Evolutionary conservation across 2,329 filamentous ascomycete genomes (phyloP).

Genomic region (Epichloe bromicola): DNA sequence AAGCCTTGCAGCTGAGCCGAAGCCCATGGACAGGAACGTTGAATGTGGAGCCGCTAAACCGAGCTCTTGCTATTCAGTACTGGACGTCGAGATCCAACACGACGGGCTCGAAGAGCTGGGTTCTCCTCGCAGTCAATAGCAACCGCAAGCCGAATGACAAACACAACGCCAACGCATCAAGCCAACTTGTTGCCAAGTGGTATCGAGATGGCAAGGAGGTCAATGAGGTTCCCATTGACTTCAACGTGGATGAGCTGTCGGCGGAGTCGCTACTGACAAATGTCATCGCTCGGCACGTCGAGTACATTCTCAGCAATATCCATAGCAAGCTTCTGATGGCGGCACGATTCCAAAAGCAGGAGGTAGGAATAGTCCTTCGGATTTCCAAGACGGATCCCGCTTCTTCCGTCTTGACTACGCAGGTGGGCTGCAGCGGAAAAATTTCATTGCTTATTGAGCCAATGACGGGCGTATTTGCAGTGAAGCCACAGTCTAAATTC

Average conservation of each 20-base stretch:
- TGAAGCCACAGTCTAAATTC: slow-evolving; percentile 51
- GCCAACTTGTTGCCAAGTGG: slow-evolving; percentile 58
- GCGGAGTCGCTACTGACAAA: slow-evolving; percentile 60
- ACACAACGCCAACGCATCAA: slow-evolving; percentile 32
- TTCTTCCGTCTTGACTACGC: slow-evolving; percentile 54
- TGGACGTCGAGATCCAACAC: slow-evolving; percentile 51
- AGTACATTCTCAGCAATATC: slow-evolving; percentile 55
- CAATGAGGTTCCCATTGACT: slow-evolving; percentile 48
- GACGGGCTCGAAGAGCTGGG: slow-evolving; percentile 67
- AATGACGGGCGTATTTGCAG: slow-evolving; percentile 60
- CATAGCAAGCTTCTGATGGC: slow-evolving; percentile 45
- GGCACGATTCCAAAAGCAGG: slow-evolving; percentile 46
- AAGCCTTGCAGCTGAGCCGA: slow-evolving; percentile 57
- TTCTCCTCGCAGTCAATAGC: slow-evolving; percentile 72
- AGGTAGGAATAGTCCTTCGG: slow-evolving; percentile 44
- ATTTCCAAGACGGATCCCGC: slow-evolving; percentile 49
- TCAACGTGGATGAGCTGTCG: slow-evolving; percentile 57
- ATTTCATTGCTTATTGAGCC: slow-evolving; percentile 59
- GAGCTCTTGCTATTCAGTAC: slow-evolving; percentile 79
- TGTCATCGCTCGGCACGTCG: slow-evolving; percentile 63
- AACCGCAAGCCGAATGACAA: slow-evolving; percentile 34
- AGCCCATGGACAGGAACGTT: slow-evolving; percentile 68
- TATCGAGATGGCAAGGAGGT: slow-evolving; percentile 72
- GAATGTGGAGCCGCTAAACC: slow-evolving; percentile 64
- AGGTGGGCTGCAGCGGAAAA: slow-evolving; percentile 50